A percentile compares a stretch with the other conserved stretches of the same genome.
Evolutionary conservation across 805 yeast species (phyloP).

Genomic region (Saccharomycopsis babjevae): DNA sequence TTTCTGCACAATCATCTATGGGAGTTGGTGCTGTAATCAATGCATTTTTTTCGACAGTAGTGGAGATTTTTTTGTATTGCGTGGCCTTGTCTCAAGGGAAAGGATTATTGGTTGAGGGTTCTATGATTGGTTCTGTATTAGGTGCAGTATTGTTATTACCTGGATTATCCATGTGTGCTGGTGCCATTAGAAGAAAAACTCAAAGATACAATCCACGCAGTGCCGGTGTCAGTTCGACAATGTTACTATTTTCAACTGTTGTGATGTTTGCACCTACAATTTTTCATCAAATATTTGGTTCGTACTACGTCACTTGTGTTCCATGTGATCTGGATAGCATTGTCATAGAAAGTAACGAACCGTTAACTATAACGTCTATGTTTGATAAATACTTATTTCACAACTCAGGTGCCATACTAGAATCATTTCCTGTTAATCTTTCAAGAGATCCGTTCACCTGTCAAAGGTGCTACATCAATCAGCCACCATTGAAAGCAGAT

Average conservation of each 20-base stretch:
- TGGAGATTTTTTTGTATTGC: constrained; percentile 80
- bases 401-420: neutral
- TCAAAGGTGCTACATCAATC: constrained; percentile 63
- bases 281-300: constrained; percentile 82
- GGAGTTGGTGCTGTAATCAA: constrained; percentile 97
- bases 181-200: constrained; percentile 85
- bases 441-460: constrained; percentile 33
- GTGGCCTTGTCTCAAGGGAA: constrained; percentile 82
- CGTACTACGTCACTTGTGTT: constrained; percentile 65
- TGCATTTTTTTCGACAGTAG: constrained; percentile 94
- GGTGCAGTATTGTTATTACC: constrained; percentile 90
- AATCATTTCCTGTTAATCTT: constrained; percentile 3
- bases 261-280: constrained; percentile 90
- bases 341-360: constrained; percentile 2
- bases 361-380: constrained; percentile 6
- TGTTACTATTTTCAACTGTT: constrained; percentile 82
- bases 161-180: constrained; percentile 95
- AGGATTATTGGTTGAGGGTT: constrained; percentile 88
- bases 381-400: neutral
- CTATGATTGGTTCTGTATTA: constrained; percentile 84
- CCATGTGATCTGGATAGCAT: constrained; percentile 32
- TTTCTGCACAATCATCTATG: constrained; percentile 97
- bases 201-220: constrained; percentile 92
- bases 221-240: constrained; percentile 95
- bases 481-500: constrained; percentile 66